Evolutionary conservation across 2,329 filamentous ascomycete species (phyloP).

Genomic region (Penicillium brevicompactum): DNA sequence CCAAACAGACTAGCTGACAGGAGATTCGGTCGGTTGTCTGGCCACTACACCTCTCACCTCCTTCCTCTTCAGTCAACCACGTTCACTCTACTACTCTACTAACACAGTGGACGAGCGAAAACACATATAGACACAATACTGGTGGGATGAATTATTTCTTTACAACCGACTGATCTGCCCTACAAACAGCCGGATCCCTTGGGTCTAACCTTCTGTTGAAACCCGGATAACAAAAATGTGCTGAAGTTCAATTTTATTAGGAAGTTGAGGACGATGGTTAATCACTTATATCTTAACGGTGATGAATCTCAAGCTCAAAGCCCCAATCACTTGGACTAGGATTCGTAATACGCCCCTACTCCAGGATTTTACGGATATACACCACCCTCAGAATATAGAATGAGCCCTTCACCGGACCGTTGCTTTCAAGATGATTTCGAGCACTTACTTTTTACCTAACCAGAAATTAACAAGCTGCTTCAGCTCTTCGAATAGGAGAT

Average conservation of each 20-base stretch:
- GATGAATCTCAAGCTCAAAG: neutral
- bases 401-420: no score
- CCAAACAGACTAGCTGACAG: neutral
- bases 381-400: neutral
- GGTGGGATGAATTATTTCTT: neutral
- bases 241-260: constrained; percentile 1
- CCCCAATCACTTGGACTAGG: neutral
- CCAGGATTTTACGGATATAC: neutral
- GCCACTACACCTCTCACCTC: neutral
- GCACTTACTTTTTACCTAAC: no score
- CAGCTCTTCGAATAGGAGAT: no score
- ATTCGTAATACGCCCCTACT: neutral
- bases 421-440: no score
- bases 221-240: neutral
- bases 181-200: neutral
- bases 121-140: neutral
- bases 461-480: no score
- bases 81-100: neutral
- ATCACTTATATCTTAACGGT: neutral
- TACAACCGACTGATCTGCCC: neutral
- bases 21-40: neutral
- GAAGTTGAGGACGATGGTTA: constrained; percentile 5
- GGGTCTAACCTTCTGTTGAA: neutral
- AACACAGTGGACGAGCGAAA: neutral
- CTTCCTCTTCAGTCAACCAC: neutral